These are phyloP conservation scores for Ustilago vetiveriae DNA, from an alignment of 1,284 basidiomycete genomes.

Conservation along the genomic window DNA sequence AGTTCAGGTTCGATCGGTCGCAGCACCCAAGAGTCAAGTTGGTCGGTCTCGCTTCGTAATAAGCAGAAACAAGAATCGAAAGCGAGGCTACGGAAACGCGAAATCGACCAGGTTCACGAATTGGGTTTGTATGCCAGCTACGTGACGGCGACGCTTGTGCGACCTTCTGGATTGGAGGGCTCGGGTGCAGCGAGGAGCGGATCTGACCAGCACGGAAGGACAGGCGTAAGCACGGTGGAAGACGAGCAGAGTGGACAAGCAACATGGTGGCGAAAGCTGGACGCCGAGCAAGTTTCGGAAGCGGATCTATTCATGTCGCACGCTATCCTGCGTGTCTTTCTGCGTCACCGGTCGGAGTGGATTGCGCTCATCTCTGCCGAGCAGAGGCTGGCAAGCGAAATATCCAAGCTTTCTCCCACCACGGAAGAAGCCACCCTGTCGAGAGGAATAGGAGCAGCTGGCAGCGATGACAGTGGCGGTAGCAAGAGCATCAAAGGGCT, in stretches of 20 bases:
- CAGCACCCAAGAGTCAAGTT: slow-evolving; percentile 11
- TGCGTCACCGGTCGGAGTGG: slow-evolving; percentile 25
- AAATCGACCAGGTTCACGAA: slow-evolving; percentile 42
- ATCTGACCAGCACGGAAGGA: neutral
- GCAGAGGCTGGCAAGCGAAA: slow-evolving; percentile 28
- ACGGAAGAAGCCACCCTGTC: slow-evolving; percentile 8
- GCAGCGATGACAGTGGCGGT: neutral
- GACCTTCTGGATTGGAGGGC: neutral
- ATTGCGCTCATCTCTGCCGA: slow-evolving; percentile 34
- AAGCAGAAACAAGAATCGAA: slow-evolving; percentile 47
- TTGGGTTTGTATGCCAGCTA: slow-evolving; percentile 24
- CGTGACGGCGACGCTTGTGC: slow-evolving; percentile 2
- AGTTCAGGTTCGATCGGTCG: slow-evolving; percentile 7
- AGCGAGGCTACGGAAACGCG: slow-evolving; percentile 34
- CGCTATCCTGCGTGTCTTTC: slow-evolving; percentile 24
- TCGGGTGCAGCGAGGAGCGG: neutral
- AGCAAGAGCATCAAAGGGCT: slow-evolving; percentile 20
- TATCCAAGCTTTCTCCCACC: slow-evolving; percentile 18
- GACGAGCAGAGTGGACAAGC: neutral
- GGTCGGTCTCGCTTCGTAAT: slow-evolving; percentile 32
- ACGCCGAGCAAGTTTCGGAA: slow-evolving; percentile 7
- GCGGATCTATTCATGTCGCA: slow-evolving; percentile 13
- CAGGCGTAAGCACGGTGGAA: neutral
- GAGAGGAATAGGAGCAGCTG: neutral
- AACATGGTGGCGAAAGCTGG: slow-evolving; percentile 6